Evolutionary conservation across 305 asterid species (phyloP), one percentile per base, ranked within the genome.

Genomic region (Fraxinus xanthoxyloides): DNA sequence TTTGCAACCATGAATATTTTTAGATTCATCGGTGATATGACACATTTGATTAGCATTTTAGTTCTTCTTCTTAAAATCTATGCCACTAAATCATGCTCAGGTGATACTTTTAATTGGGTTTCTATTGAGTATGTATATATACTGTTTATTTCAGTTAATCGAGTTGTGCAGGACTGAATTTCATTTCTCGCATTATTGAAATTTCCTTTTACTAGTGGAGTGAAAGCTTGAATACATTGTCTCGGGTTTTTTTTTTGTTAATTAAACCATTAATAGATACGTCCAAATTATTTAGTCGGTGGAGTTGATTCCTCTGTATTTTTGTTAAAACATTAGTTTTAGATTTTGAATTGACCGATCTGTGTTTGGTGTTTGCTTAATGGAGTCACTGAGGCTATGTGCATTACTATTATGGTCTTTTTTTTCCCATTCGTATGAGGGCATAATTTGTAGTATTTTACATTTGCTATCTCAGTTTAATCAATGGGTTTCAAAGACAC

Each of bases 81-180:
- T 51, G 93, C 97, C 61, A 94, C 97, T 78, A 96, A 93, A 91
- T 93, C 99, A 75, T 96, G 99, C 88, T 88, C 99, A 85, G 99
- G 99, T 93, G 56, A 54, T 19, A 48, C 8, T 36, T 59, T 75
- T 84, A 19, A n/a, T 13, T 17, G 69, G 59, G 78, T 77, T 38
- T 8, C 12, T 38, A 38, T 3, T 2, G 46, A 38, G 13, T 26
- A 15, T 76, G 31, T 13, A 10, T 43, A 10, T 10, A 77, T 48
- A 17, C 59, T 3, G 21, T 59, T 83, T 82, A 35, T 59, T 38
- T 75, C 24, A 17, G 78, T 75, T 36, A 46, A 77, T 79, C 72
- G 30, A 80, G 79, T 84, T 76, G 59, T n/a, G 63, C 21, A 8
- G 51, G 40, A 78, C 36, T 81, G 79, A 56, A 31, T 19, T 80